Evolutionary conservation across 345 rosid species (phyloP), one percentile per base, ranked within the genome.

Genomic region (rapeseed (Brassica napus)): DNA sequence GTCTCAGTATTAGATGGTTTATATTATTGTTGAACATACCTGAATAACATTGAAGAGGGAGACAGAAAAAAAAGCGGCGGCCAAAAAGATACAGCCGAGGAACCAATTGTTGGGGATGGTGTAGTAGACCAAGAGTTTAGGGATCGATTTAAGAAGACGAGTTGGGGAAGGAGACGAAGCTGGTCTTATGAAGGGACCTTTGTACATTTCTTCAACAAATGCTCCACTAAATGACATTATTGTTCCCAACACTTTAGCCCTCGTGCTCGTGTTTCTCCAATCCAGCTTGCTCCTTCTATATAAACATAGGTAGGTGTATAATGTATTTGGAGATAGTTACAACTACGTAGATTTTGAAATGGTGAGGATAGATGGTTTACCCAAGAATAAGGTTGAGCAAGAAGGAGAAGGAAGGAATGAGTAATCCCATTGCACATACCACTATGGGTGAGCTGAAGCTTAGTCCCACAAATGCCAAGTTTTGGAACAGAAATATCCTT

Each of bases 361-460:
- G 44, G 23, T 42, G 6, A 37, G 55, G 9, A 16, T 1, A 21
- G n/a, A 75, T 60, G 69, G 71, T 71, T 72, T 59, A 88, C 94
- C 98, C 87, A 82, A 85, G 86, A 26, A 88, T 2, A 69, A 87
- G 34, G 34, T 89, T 81, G 67, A 93, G 71, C 62, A 93, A 30
- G 86, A 91, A 91, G 69, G 92, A 88, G 77, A 90, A 79, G 10
- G 92, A 72, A 32, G 97, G 97, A 55, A 84, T 66, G 69, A 86
- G 71, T 55, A 88, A 89, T 67, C 95, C 97, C 97, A 89, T 90
- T 69, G 88, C 91, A 61, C 97, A 94, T 18, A 88, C 95, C 49
- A 89, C 89, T n/a, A 90, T 87, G 0, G 97, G 97, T 9, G 97
- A 91, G 82, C 94, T 89, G 69, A 84, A 85, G 71, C 83, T 82